These are phyloP conservation scores for Cryptococcus sp. DNA, from an alignment of 1,284 basidiomycete species.

Conservation along the genomic window DNA sequence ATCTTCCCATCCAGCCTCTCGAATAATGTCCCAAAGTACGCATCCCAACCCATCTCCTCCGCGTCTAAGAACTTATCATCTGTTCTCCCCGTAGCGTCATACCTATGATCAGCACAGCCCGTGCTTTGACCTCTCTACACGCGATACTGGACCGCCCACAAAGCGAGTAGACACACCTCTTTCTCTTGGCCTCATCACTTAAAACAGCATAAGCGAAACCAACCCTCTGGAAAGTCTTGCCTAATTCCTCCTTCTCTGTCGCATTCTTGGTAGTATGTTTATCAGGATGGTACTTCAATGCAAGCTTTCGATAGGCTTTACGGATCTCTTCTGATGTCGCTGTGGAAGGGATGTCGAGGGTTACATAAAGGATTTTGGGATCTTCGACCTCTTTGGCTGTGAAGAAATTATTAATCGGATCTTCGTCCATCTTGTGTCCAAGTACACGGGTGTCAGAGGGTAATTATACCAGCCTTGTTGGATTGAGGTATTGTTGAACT, in stretches of 20 bases:
- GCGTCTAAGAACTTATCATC: slow-evolving; percentile 64
- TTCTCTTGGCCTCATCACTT: slow-evolving; percentile 67
- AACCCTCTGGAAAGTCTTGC: slow-evolving; percentile 76
- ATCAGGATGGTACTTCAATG: slow-evolving; percentile 80
- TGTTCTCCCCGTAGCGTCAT: slow-evolving; percentile 78
- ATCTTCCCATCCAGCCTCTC: slow-evolving; percentile 76
- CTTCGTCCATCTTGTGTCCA: background rate
- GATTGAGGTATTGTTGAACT: too few species aligned
- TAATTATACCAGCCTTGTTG: too few species aligned
- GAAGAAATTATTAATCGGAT: background rate
- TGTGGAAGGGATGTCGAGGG: slow-evolving; percentile 55
- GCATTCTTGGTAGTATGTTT: slow-evolving; percentile 67
- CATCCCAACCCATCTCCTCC: slow-evolving; percentile 85
- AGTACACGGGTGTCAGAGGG: too few species aligned
- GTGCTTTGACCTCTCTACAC: background rate
- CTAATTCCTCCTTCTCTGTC: slow-evolving; percentile 60
- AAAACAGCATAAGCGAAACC: slow-evolving; percentile 87
- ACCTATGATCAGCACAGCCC: slow-evolving; percentile 42
- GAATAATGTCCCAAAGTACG: slow-evolving; percentile 85
- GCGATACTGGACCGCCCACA: background rate
- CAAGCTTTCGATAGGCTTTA: slow-evolving; percentile 77
- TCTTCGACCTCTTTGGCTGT: background rate
- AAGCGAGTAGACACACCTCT: slow-evolving; percentile 44
- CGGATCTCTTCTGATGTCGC: slow-evolving; percentile 66
- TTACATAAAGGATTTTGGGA: background rate